Conservation (phyloP, 2,329 filamentous ascomycete species). For the Fusarium sp. region DNA sequence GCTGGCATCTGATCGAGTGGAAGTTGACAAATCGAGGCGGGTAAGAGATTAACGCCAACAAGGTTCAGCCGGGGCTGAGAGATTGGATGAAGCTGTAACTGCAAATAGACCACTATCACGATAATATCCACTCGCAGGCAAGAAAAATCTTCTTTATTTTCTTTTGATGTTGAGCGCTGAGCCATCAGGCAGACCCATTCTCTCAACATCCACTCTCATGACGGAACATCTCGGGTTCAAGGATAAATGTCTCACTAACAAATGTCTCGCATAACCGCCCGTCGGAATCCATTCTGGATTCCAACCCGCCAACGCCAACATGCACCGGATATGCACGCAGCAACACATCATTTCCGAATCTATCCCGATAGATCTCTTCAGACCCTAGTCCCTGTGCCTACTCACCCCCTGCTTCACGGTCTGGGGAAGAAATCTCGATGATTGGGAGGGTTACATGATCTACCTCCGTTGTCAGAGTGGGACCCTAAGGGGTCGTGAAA, state of each 20-base stretch:
- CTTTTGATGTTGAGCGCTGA: conserved; percentile 21
- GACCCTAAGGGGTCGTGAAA: not conserved
- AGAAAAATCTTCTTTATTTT: not conserved
- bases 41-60: not conserved
- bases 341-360: conserved; percentile 28
- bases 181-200: not conserved
- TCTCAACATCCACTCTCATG: not conserved
- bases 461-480: conserved; percentile 10
- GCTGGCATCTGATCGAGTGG: not conserved
- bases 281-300: conserved; percentile 20
- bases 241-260: conserved; percentile 23
- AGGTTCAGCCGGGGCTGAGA: not conserved
- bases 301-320: conserved; percentile 3
- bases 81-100: not conserved
- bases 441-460: conserved; percentile 24
- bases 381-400: conserved; percentile 17
- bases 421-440: conserved; percentile 23
- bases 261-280: conserved; percentile 31
- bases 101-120: not conserved
- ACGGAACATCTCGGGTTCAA: conserved; percentile 23
- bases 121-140: not conserved
- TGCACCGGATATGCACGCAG: conserved; percentile 20
- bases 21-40: not conserved
- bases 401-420: conserved; percentile 1
- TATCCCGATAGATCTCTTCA: conserved; percentile 17